A percentile compares a stretch with the other conserved stretches of the same genome.
phyloP scores from a whole-genome alignment of 192 early-diverging fungal species.

The Phycomyces blakesleeanus region DNA sequence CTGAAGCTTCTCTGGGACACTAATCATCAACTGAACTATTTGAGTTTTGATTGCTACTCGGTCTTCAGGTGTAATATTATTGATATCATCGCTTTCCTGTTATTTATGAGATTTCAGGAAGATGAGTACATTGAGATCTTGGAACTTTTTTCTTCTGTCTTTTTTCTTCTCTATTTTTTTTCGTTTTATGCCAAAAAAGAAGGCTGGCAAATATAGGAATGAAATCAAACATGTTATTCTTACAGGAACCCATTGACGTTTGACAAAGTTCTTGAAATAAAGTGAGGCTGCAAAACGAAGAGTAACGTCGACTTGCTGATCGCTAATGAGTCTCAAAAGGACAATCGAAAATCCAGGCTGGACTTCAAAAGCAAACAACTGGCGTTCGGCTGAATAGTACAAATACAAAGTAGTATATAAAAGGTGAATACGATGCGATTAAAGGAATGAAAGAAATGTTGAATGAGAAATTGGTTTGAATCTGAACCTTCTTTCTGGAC shows the following conservation, averaged over 20 bases:
- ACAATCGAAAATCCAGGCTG: constrained; percentile 64
- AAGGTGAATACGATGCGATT: constrained; percentile 21
- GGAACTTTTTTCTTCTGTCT: no score
- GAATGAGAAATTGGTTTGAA: constrained; percentile 6
- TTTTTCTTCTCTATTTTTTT: constrained; percentile 38
- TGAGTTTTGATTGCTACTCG: constrained; percentile 76
- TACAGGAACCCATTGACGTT: constrained; percentile 73
- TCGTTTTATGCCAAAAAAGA: neutral
- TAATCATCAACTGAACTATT: constrained; percentile 85
- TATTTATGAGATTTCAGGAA: constrained; percentile 12
- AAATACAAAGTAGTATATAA: constrained; percentile 16
- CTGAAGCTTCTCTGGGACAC: constrained; percentile 73
- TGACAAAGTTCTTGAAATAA: constrained; percentile 97
- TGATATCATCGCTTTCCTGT: constrained; percentile 54
- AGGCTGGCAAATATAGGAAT: neutral
- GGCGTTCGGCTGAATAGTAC: constrained; percentile 57
- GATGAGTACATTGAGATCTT: no score
- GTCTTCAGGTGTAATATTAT: constrained; percentile 59
- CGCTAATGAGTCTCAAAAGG: constrained; percentile 73
- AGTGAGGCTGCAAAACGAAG: constrained; percentile 79
- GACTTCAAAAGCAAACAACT: constrained; percentile 49
- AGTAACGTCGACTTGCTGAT: constrained; percentile 49
- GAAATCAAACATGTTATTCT: constrained; percentile 13
- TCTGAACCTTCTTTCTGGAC: constrained; percentile 42
- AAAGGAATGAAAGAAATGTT: constrained; percentile 4